Base-by-base conservation (phyloP, 2,329 filamentous ascomycete species). In the Cladosporium velox region DNA sequence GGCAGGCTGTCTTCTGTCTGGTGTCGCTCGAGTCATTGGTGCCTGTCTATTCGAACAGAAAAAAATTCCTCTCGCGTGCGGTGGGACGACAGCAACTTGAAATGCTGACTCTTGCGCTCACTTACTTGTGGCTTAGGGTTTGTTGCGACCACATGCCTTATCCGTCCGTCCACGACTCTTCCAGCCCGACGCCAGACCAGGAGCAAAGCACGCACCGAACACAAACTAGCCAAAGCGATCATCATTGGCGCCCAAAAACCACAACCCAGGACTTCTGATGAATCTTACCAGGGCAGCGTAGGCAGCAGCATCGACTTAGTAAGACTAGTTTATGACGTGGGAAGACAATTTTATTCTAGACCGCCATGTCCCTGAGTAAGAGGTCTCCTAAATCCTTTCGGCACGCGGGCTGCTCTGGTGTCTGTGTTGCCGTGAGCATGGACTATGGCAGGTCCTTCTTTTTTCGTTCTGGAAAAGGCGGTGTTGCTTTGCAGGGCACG, bases 391-490 rank as follows among this genome's bases (percentile, higher is more conserved):
- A 28, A 28, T 54, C 28, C 24, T 54, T 54, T 54, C 34, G 24
- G 24, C 26, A 54, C 51, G 30, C 51, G 51, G 30, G 51, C 51
- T 54, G 12, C 51, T 54, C 51, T 54, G 28, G 51, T 32, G 30
- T 54, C 51, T 54, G 51, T 54, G 51, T 32, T 30, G 51, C 51
- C 51, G 30, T 11, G 51, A 30, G 51, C 51, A 28, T 28, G 28
- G 51, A 54, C 51, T 21, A 21, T 54, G 51, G 30, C 15, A 30
- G 18, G 51, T 18, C 18, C 28, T 28, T 32, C 8, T 18, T 30
- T 21, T 54, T 54, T 30, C 7, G 28, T 54, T 54, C 51, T 54
- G 24, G 51, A 54, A 54, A 54, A 54, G 30, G 26, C 51, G 51
- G 28, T 54, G 26, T n/a, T 28, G 51, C 15, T 15, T 52, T 26